Evolutionary conservation across 2,329 filamentous ascomycete genomes (phyloP).

Genomic region (Cladosporium sp.): DNA sequence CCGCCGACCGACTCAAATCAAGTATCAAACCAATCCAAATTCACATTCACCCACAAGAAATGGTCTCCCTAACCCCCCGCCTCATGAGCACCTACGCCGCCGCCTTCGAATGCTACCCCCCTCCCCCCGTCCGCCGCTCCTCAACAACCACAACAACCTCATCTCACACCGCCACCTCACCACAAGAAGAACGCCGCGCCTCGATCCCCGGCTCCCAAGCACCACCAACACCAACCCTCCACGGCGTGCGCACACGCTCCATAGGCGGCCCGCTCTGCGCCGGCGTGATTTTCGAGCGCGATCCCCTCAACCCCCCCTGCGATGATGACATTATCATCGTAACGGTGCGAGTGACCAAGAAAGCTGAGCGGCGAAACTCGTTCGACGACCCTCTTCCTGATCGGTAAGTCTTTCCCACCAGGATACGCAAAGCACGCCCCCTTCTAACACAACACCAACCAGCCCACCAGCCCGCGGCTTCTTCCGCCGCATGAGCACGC

Average conservation of each 20-base stretch:
- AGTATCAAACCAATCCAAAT: too few relatives aligned
- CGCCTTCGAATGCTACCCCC: background rate
- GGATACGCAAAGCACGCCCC: too few relatives aligned
- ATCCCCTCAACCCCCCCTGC: background rate
- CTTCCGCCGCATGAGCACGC: slow-evolving; percentile 25
- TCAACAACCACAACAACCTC: background rate
- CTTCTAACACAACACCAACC: too few relatives aligned
- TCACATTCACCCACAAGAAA: background rate
- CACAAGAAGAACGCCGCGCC: background rate
- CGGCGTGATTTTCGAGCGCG: slow-evolving; percentile 5
- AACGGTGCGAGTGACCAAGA: slow-evolving; percentile 18
- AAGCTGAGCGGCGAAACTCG: background rate
- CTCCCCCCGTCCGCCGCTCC: background rate
- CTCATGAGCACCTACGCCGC: background rate
- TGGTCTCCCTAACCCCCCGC: slow-evolving; percentile 1
- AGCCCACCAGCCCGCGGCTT: slow-evolving; percentile 24
- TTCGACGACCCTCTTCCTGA: slow-evolving; percentile 13
- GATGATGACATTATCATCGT: slow-evolving; percentile 28
- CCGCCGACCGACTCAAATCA: too few relatives aligned
- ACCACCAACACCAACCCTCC: background rate
- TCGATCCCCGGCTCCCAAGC: background rate
- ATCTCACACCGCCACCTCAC: background rate
- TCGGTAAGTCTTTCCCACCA: background rate
- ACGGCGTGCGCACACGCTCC: slow-evolving; percentile 3
- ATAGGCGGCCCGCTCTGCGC: slow-evolving; percentile 1